phyloP scores from a whole-genome alignment of 2,329 filamentous ascomycete species.

The Cucurbitaria berberidis region DNA sequence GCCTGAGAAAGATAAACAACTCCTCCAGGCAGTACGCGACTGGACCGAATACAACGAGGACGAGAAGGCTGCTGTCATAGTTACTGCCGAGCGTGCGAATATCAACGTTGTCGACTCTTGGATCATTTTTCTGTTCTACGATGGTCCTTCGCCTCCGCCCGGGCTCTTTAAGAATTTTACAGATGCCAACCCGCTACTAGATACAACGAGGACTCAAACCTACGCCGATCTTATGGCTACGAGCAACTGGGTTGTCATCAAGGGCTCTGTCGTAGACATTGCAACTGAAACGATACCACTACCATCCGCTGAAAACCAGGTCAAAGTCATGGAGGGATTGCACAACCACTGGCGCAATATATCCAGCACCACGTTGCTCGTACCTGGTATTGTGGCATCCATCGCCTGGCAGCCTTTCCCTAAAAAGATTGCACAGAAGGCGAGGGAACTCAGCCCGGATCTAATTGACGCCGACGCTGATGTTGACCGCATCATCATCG shows the following conservation, averaged over 20 bases:
- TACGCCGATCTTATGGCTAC: slow-evolving; percentile 56
- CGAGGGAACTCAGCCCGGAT: slow-evolving; percentile 31
- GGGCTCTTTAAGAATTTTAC: slow-evolving; percentile 65
- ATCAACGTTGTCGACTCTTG: slow-evolving; percentile 38
- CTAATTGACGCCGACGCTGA: slow-evolving; percentile 51
- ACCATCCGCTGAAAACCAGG: slow-evolving; percentile 28
- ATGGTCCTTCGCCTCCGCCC: slow-evolving; percentile 52
- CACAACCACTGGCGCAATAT: slow-evolving; percentile 42
- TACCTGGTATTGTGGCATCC: slow-evolving; percentile 41
- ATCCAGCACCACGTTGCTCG: slow-evolving; percentile 27
- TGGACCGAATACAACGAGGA: slow-evolving; percentile 62
- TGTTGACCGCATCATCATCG: slow-evolving; percentile 54
- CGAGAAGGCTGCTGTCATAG: slow-evolving; percentile 40
- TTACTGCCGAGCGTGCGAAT: slow-evolving; percentile 37
- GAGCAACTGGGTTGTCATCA: slow-evolving; percentile 53
- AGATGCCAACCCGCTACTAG: slow-evolving; percentile 51
- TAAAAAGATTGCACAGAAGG: slow-evolving; percentile 32
- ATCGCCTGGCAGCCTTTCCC: slow-evolving; percentile 47
- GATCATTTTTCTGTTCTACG: slow-evolving; percentile 44
- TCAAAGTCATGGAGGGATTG: slow-evolving; percentile 35
- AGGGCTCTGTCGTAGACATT: slow-evolving; percentile 43
- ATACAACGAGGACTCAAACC: slow-evolving; percentile 56
- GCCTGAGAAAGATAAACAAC: slow-evolving; percentile 44
- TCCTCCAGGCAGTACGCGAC: slow-evolving; percentile 59
- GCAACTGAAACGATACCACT: slow-evolving; percentile 43